Conservation (phyloP, 768 basidiomycete species). For the Tylopilus cervinicoccineus region DNA sequence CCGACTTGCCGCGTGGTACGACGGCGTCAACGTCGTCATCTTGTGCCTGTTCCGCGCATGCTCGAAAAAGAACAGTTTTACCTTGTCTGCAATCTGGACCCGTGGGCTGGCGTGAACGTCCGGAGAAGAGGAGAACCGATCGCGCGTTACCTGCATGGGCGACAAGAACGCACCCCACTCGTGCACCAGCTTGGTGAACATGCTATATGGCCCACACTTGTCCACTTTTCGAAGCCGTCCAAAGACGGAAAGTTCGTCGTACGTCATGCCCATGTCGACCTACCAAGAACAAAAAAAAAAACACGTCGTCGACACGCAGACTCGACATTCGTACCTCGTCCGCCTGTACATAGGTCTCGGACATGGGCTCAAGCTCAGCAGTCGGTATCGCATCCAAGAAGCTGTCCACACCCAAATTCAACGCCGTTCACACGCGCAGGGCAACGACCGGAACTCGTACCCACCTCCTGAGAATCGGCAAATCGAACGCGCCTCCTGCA, state of each 20-base stretch:
- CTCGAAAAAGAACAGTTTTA: conserved; percentile 96
- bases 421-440: neutral
- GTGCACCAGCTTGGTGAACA: conserved; percentile 91
- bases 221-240: conserved; percentile 93
- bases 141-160: conserved; percentile 64
- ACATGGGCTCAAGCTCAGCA: conserved; percentile 94
- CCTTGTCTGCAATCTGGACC: conserved; percentile 83
- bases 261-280: conserved; percentile 99
- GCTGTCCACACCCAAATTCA: conserved; percentile 41
- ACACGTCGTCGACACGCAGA: too few relatives aligned
- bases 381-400: conserved; percentile 92
- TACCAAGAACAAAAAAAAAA: too few relatives aligned
- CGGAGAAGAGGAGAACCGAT: too few relatives aligned
- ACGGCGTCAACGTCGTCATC: conserved; percentile 94
- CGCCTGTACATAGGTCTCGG: conserved; percentile 89
- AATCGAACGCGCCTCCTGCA: conserved; percentile 70
- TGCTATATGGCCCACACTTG: conserved; percentile 97
- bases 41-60: conserved; percentile 97
- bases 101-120: too few relatives aligned
- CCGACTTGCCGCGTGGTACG: conserved; percentile 87
- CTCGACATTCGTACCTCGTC: conserved; percentile 64
- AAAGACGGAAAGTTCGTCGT: conserved; percentile 91
- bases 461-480: conserved; percentile 82
- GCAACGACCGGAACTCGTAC: conserved; percentile 38
- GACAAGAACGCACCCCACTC: conserved; percentile 90